phyloP scores from a whole-genome alignment of 192 early-diverging fungal genomes.

The Pilobolus umbonatus region DNA sequence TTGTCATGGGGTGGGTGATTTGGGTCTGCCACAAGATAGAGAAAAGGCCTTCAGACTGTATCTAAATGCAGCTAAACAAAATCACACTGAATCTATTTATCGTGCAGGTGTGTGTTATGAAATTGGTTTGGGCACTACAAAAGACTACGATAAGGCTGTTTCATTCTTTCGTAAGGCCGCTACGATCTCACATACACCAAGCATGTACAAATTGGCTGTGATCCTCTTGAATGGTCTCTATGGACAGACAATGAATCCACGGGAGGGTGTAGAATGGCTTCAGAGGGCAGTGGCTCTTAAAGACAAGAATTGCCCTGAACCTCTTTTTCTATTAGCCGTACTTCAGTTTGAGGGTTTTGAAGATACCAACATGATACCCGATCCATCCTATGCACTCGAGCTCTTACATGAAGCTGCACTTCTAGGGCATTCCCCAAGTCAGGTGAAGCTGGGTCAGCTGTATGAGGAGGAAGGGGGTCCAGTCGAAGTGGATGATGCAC shows the following conservation, averaged over 20 bases:
- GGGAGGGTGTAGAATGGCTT: constrained; percentile 93
- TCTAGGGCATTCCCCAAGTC: constrained; percentile 84
- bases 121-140: constrained; percentile 84
- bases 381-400: constrained; percentile 81
- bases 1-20: constrained; percentile 79
- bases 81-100: constrained; percentile 87
- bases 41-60: constrained; percentile 87
- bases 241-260: constrained; percentile 62
- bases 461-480: constrained; percentile 87
- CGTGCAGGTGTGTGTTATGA: constrained; percentile 95
- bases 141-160: constrained; percentile 73
- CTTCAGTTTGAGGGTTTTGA: constrained; percentile 53
- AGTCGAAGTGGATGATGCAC: constrained; percentile 72
- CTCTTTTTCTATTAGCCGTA: constrained; percentile 85
- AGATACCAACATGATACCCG: constrained; percentile 51
- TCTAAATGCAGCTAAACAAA: constrained; percentile 86
- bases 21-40: constrained; percentile 80
- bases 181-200: constrained; percentile 78
- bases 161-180: constrained; percentile 93
- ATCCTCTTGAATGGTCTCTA: constrained; percentile 82
- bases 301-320: constrained; percentile 82
- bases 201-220: constrained; percentile 96
- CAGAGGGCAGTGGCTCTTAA: constrained; percentile 85
- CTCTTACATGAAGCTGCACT: constrained; percentile 86
- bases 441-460: constrained; percentile 83